These are phyloP conservation scores for Cercospora sp. DNA, from an alignment of 2,329 filamentous ascomycete genomes.

Conservation along the genomic window DNA sequence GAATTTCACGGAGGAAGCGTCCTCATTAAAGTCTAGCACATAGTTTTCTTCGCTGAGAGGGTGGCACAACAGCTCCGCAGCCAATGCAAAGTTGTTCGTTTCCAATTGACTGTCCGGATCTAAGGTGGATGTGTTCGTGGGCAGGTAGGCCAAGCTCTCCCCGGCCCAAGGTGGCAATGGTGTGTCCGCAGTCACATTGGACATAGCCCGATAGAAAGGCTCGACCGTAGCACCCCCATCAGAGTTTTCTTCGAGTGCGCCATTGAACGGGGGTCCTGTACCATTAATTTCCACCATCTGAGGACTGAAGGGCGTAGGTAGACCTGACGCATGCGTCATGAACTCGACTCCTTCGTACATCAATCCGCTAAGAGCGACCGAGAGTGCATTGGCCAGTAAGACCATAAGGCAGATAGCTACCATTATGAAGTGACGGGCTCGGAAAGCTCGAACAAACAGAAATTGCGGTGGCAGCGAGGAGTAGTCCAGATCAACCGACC, in stretches of 20 bases:
- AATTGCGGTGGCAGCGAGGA: too few species aligned
- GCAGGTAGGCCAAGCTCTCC: neutral
- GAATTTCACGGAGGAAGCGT: neutral
- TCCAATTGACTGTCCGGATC: neutral
- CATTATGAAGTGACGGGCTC: too few species aligned
- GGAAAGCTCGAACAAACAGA: too few species aligned
- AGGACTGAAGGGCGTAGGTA: too few species aligned
- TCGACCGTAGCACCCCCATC: conserved; percentile 35
- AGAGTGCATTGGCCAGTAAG: too few species aligned
- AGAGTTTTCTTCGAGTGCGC: conserved; percentile 32
- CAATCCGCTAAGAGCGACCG: too few species aligned
- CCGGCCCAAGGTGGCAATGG: conserved; percentile 55
- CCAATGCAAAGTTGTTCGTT: neutral
- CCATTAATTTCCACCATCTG: conserved; percentile 12
- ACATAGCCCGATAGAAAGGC: conserved; percentile 47
- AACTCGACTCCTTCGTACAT: too few species aligned
- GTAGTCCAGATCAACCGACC: too few species aligned
- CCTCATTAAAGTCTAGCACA: neutral
- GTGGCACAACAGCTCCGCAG: neutral
- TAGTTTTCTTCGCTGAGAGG: neutral
- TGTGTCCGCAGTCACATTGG: conserved; percentile 50
- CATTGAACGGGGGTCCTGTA: conserved; percentile 26
- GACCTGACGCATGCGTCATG: too few species aligned
- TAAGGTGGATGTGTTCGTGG: neutral
- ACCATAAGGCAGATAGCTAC: too few species aligned